Base-by-base conservation (phyloP, 163 green algal species). In the Chlorella variabilis region DNA sequence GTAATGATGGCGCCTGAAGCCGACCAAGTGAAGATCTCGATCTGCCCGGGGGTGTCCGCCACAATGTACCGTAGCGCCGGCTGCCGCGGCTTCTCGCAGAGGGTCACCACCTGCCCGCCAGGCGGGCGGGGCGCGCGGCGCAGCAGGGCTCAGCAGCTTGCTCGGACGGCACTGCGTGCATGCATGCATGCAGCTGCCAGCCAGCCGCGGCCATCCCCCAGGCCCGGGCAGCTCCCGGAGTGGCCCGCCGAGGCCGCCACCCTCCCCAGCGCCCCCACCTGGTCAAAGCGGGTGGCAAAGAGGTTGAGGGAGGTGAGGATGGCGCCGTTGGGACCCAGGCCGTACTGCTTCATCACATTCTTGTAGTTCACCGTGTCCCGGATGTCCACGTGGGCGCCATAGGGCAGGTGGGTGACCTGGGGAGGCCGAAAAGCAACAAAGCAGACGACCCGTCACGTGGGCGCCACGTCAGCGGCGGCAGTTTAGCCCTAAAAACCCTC, bases 1-100 rank as follows among this genome's bases (percentile, higher is more conserved):
- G 74, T 80, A 39, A 71, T 61, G 58, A 80, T 80, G 38, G 58
- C 74, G 33, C 71, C 49, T 67, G 89, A 96, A 0, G 96, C 96
- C 9, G 88, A 96, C 96, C 97, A 99, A 1, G 97, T 99, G 92
- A 99, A 99, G 82, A 99, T 98, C 88, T 99, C 97, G 39, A 99
- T 99, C 88, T 99, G 96, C 0, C 97, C 97, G 0, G 97, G 96
- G 0, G 97, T 99, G 91, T 99, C 97, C 1, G 94, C 93, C 6
- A 99, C 75, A n/a, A 99, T 89, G 83, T 95, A 96, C 39, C 91
- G 39, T 27, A 94, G 89, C 11, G 91, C 91, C 0, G 93, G 93
- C 41, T 95, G 87, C 23, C 94, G 88, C 29, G 82, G 79, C 87
- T 96, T 96, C 75, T 96, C 93, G 29, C 87, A 91, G 41, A 98